These are phyloP conservation scores for Neurospora sp. DNA, from an alignment of 495 filamentous ascomycete species.

Conservation along the genomic window DNA sequence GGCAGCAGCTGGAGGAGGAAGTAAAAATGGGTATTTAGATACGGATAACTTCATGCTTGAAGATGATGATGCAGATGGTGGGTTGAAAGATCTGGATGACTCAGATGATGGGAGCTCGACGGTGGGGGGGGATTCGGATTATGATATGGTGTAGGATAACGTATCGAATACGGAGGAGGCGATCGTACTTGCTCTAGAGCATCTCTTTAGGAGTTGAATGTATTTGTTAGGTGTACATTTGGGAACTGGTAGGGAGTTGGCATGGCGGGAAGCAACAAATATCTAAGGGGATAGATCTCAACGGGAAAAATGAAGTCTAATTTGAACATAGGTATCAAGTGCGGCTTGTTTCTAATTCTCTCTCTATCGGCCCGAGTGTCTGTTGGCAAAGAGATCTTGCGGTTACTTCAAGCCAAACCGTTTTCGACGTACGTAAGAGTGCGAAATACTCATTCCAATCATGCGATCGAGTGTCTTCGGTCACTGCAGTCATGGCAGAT, in stretches of 20 bases:
- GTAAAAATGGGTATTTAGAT: not conserved
- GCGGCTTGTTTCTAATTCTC: no score
- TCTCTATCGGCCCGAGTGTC: no score
- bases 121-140: not conserved
- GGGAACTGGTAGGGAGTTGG: not conserved
- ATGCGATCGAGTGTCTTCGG: not conserved
- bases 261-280: not conserved
- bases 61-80: not conserved
- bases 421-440: no score
- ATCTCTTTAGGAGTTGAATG: not conserved
- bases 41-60: not conserved
- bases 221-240: not conserved
- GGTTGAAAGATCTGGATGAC: not conserved
- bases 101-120: slow-evolving; percentile 2
- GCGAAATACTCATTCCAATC: no score
- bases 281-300: not conserved
- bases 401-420: not conserved
- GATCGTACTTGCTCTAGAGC: not conserved
- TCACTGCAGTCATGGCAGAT: not conserved
- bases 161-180: not conserved
- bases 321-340: no score
- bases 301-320: no score
- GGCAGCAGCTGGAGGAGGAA: not conserved
- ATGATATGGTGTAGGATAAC: not conserved
- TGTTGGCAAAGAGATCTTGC: not conserved